phyloP scores from a whole-genome alignment of 257 asterid species.

The Ilex asprella region DNA sequence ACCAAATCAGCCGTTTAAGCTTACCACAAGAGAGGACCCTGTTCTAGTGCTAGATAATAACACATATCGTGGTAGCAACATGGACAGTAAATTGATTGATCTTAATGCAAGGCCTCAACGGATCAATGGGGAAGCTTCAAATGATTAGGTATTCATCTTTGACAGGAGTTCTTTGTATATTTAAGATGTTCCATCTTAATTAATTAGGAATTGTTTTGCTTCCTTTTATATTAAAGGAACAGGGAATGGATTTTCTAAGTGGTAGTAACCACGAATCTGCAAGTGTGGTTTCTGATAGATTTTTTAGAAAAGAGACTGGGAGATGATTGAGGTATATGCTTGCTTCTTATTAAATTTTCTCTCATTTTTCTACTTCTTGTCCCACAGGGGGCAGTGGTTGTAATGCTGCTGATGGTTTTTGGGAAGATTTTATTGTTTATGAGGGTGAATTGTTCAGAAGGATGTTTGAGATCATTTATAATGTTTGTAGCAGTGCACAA shows the following conservation, averaged over 20 bases:
- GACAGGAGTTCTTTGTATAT: background rate
- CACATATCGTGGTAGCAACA: slow-evolving; percentile 7
- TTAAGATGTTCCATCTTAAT: background rate
- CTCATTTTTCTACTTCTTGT: too few species aligned
- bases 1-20: slow-evolving; percentile 5
- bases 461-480: too few species aligned
- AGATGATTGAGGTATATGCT: slow-evolving; percentile 43
- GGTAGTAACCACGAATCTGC: slow-evolving; percentile 49
- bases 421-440: too few species aligned
- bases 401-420: too few species aligned
- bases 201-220: slow-evolving; percentile 13
- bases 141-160: slow-evolving; percentile 24
- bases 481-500: too few species aligned
- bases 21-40: slow-evolving; percentile 18
- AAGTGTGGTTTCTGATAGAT: slow-evolving; percentile 56
- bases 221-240: slow-evolving; percentile 30
- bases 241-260: slow-evolving; percentile 18
- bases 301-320: slow-evolving; percentile 44
- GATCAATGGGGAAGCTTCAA: slow-evolving; percentile 17
- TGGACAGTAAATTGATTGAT: slow-evolving; percentile 20
- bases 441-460: too few species aligned
- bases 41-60: slow-evolving; percentile 4
- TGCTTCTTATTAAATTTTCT: too few species aligned
- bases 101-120: slow-evolving; percentile 32
- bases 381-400: too few species aligned